Base-by-base conservation (phyloP, 306 rosid genomes). In the Spatholobus suberectus region DNA sequence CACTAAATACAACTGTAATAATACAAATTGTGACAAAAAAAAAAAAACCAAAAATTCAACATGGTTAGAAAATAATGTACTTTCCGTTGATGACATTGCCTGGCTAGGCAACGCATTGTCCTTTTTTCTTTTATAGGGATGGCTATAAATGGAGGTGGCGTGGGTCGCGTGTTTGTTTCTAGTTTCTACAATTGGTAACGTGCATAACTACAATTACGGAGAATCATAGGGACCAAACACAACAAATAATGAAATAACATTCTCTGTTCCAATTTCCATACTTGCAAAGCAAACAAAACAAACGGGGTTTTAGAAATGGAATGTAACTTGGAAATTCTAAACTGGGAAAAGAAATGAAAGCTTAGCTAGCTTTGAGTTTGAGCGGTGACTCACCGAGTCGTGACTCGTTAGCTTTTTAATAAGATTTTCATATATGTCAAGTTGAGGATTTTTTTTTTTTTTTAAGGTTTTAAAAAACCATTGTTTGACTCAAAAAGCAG, bases 401-500 rank as follows among this genome's bases (percentile, higher is more conserved):
- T 15, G 41, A 87, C 89, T 88, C 88, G 88, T 63, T 76, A 62
- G 68, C 82, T 47, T 54, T 68, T 66, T 73, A 73, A 66, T 59
- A 71, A 80, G 23, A 40, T 43, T 79, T 85, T 4, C 15, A 47
- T 37, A 34, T 40, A 83, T 91, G 94, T 81, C 95, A 88, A 86
- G 89, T 90, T 80, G 88, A 29, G 85, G 44, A 9, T 80, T 73
- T 84, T 46, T 35, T 46, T 46, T 44, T 47, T 70, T 61, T 62
- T 75, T 54, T 40, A 69, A 81, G 82, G 73, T 83, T 78, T 80
- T 71, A 51, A 70, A 81, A 81, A 85, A 84, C 78, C 74, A 75
- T 70, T 77, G 90, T 84, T 93, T 88, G 92, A 87, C 89, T 90
- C 81, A 74, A 81, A 84, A 87, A 85, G 81, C 88, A 84, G 88